Evolutionary conservation across 352 stramenopile species (phyloP), one percentile per base, ranked within the genome.

Genomic region (Globisporangium paroecandrum): DNA sequence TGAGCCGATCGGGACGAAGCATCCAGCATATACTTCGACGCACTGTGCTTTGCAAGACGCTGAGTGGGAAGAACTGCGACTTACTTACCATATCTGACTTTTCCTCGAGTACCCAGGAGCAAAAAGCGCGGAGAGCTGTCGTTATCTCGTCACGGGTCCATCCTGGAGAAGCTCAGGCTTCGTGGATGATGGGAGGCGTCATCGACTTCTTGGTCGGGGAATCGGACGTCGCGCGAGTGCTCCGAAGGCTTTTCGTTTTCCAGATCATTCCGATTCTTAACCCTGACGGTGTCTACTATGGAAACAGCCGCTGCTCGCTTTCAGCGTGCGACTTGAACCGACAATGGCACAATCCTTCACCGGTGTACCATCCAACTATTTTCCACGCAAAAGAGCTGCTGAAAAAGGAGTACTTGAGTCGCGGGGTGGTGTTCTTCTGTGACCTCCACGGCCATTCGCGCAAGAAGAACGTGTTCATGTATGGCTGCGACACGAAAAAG

Each of bases 381-480:
- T 95, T 85, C 53, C 73, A 94, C 63, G 69, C 85, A 5, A 98
- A 98, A 66, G 65, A 87, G 46, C 59, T 97, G 6, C 84, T 98
- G n/a, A 41, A 68, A 15, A 76, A 77, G 36, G 79, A 95, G 54
- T 69, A 72, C 13, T 69, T 68, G 15, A 74, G 70, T 10, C 79
- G 87, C 8, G 83, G 89, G 1, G 74, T 98, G 15, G 79, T 79
- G 4, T 89, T 98, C 63, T 97, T 88, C 59, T 91, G 93, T 36
- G 93, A 98, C 72, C 83, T 98, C 53, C 93, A 98, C 57, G 93
- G 91, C n/a, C 93, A 98, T 58, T 96, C 83, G 0, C 77, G 93
- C 18, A 98, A 98, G 72, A 95, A 95, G 64, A 98, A 98, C 51
- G 85, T 98, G 22, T 98, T 98, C 69, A 85, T 98, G 82, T 98